Percentiles rank a stretch among this genome's conserved stretches.
Conservation (phyloP, 805 yeast genomes). For the Wickerhamomyces bisporus region DNA sequence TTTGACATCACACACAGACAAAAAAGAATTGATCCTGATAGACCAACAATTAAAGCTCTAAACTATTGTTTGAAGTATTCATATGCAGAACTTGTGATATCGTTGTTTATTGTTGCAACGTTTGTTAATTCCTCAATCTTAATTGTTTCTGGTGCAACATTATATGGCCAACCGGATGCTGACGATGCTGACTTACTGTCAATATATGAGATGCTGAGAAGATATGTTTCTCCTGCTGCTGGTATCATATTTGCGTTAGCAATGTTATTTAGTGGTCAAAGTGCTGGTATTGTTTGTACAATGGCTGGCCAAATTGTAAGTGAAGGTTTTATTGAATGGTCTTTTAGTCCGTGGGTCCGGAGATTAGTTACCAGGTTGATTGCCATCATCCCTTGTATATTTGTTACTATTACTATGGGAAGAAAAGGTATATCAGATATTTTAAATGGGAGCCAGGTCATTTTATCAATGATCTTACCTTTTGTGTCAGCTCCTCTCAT, state of each 20-base stretch:
- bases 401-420: conserved; percentile 69
- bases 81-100: conserved; percentile 74
- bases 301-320: conserved; percentile 91
- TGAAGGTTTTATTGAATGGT: conserved; percentile 82
- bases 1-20: conserved; percentile 58
- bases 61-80: conserved; percentile 75
- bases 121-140: conserved; percentile 88
- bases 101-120: conserved; percentile 82
- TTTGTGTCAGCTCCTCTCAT: conserved; percentile 85
- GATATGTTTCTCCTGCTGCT: conserved; percentile 76
- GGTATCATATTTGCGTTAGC: conserved; percentile 89
- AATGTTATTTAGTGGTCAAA: conserved; percentile 83
- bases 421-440: conserved; percentile 75
- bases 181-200: conserved; percentile 80
- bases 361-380: conserved; percentile 75
- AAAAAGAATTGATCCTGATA: conserved; percentile 36
- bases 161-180: conserved; percentile 57
- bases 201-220: conserved; percentile 64
- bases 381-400: conserved; percentile 80
- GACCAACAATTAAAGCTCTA: conserved; percentile 78
- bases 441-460: conserved; percentile 79
- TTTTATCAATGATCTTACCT: conserved; percentile 74
- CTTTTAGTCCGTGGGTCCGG: conserved; percentile 76
- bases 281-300: conserved; percentile 93
- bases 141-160: conserved; percentile 87